A percentile compares a stretch with the other conserved stretches of the same genome.
Evolutionary conservation across 169 alveolate genomes (phyloP).

Genomic region (Perkinsus marinus): DNA sequence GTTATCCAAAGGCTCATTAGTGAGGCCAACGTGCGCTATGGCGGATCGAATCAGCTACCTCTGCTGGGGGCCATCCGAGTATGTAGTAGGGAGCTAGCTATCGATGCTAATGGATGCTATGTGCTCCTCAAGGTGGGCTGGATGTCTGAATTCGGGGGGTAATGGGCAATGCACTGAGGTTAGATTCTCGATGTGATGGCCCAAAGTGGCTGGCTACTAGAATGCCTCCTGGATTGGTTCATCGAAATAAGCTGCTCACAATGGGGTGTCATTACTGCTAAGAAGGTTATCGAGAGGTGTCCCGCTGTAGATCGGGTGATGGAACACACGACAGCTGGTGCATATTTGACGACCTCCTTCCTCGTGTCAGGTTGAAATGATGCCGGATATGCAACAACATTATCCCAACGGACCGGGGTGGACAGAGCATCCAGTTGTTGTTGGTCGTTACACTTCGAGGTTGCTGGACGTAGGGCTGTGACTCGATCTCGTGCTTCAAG

Average conservation of each 20-base stretch:
- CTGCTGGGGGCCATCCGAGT: not conserved
- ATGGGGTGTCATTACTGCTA: not conserved
- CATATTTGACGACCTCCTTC: not conserved
- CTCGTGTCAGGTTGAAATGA: not conserved
- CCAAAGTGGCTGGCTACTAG: not conserved
- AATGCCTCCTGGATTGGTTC: not conserved
- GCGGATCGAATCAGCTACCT: not conserved
- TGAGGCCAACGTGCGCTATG: not conserved
- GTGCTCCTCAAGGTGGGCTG: not conserved
- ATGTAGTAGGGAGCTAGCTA: not conserved
- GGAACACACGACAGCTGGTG: not conserved
- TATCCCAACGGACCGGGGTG: not conserved
- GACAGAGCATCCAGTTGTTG: not conserved
- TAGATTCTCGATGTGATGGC: not conserved
- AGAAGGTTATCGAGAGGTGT: not conserved
- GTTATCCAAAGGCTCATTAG: not conserved
- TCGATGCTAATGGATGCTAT: not conserved
- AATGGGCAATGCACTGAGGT: no score
- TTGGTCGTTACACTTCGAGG: not conserved
- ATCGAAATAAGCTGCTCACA: not conserved
- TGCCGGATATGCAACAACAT: not conserved
- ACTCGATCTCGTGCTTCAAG: not conserved
- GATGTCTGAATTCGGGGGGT: not conserved
- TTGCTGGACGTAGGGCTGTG: not conserved
- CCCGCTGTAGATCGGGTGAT: not conserved